Conservation (phyloP, 2,329 filamentous ascomycete species). For the Penicillium sp. region DNA sequence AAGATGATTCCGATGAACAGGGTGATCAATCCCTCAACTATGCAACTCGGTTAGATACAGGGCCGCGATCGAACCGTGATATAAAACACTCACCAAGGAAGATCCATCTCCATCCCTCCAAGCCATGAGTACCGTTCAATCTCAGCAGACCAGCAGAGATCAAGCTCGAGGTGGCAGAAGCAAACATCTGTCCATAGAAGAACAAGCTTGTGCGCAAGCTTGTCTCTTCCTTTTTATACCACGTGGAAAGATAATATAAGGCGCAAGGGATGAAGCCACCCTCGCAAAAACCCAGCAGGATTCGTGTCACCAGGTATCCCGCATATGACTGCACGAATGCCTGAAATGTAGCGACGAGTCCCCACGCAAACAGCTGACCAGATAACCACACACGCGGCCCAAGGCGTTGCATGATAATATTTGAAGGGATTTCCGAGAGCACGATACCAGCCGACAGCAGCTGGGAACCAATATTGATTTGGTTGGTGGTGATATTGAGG, state of each 20-base stretch:
- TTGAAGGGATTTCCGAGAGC: conserved; percentile 53
- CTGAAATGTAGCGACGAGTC: conserved; percentile 57
- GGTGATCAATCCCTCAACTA: conserved; percentile 57
- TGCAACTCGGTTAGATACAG: no score
- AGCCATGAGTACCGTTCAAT: conserved; percentile 50
- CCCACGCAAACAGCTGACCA: conserved; percentile 56
- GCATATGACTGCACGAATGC: conserved; percentile 52
- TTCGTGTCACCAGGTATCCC: conserved; percentile 52
- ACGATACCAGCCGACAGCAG: conserved; percentile 55
- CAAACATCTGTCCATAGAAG: conserved; percentile 59
- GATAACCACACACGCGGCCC: conserved; percentile 58
- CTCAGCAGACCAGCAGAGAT: conserved; percentile 48
- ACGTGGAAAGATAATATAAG: conserved; percentile 52
- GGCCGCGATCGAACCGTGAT: not conserved
- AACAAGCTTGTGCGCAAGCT: conserved; percentile 57
- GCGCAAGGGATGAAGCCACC: conserved; percentile 59
- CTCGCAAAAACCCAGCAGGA: conserved; percentile 57
- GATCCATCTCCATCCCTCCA: conserved; percentile 60
- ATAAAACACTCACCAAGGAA: conserved; percentile 41
- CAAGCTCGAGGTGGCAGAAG: conserved; percentile 44
- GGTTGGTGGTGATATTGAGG: conserved; percentile 52
- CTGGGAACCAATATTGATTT: conserved; percentile 58
- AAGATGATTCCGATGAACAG: conserved; percentile 44
- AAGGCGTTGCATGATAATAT: conserved; percentile 55
- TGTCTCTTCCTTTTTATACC: conserved; percentile 57